phyloP scores from a whole-genome alignment of 768 basidiomycete species.

The Kwoniella sp. region DNA sequence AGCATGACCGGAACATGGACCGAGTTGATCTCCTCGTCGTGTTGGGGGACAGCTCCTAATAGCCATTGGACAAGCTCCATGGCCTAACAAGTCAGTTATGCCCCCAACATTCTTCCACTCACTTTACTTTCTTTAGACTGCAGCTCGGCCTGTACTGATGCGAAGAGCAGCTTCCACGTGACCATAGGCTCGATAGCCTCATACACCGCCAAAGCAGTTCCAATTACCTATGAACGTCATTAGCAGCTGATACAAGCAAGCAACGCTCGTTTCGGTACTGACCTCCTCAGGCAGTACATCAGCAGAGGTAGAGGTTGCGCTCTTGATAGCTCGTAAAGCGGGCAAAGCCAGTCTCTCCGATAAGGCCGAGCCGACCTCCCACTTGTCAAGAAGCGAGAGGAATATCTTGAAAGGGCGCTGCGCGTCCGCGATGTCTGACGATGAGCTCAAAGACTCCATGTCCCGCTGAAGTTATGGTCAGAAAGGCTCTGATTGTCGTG shows the following conservation, averaged over 20 bases:
- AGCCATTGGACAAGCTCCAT: slow-evolving; percentile 72
- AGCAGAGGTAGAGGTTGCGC: slow-evolving; percentile 51
- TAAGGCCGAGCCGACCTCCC: slow-evolving; percentile 84
- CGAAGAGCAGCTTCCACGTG: slow-evolving; percentile 77
- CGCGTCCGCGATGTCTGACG: slow-evolving; percentile 69
- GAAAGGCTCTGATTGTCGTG: too few species aligned
- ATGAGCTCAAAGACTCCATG: slow-evolving; percentile 60
- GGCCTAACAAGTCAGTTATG: slow-evolving; percentile 3
- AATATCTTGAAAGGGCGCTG: slow-evolving; percentile 93
- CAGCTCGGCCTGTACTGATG: slow-evolving; percentile 37
- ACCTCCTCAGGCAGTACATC: slow-evolving; percentile 59
- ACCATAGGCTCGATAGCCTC: slow-evolving; percentile 77
- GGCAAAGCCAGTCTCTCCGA: slow-evolving; percentile 79
- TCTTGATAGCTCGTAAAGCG: slow-evolving; percentile 70
- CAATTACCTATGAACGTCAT: slow-evolving; percentile 61
- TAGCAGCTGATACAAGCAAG: not conserved
- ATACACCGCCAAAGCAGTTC: slow-evolving; percentile 84
- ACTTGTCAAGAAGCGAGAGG: slow-evolving; percentile 91
- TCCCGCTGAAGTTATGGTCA: slow-evolving; percentile 62
- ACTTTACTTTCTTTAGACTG: slow-evolving; percentile 13
- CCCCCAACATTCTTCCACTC: not conserved
- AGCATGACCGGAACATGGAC: slow-evolving; percentile 81
- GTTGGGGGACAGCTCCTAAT: slow-evolving; percentile 68
- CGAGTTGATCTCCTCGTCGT: slow-evolving; percentile 83
- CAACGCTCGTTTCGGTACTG: too few species aligned